Conservation (phyloP, 768 basidiomycete species). For the Agaricus subrufescens region DNA sequence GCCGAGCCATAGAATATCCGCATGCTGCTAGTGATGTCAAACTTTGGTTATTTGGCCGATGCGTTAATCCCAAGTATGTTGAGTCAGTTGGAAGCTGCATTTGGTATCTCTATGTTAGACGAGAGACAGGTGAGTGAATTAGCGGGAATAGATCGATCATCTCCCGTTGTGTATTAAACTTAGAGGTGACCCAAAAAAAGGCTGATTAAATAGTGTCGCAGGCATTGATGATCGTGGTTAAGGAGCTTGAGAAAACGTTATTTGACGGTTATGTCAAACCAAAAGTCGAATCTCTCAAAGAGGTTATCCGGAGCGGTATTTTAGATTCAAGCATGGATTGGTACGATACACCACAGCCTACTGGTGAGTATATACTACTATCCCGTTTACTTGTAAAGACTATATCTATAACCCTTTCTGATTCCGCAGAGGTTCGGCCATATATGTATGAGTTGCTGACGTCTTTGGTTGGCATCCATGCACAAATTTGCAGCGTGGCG, state of each 20-base stretch:
- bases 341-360: slow-evolving; percentile 91
- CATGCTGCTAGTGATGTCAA: slow-evolving; percentile 83
- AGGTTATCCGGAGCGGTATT: slow-evolving; percentile 75
- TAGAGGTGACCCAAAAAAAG: neutral
- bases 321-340: slow-evolving; percentile 83
- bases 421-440: slow-evolving; percentile 70
- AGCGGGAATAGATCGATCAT: slow-evolving; percentile 10
- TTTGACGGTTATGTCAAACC: slow-evolving; percentile 87
- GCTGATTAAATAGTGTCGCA: slow-evolving; percentile 22
- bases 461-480: slow-evolving; percentile 86
- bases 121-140: slow-evolving; percentile 56
- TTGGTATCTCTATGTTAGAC: slow-evolving; percentile 64
- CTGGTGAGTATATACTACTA: slow-evolving; percentile 45
- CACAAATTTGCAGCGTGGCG: slow-evolving; percentile 80
- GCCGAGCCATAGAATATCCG: slow-evolving; percentile 63
- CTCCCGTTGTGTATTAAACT: slow-evolving; percentile 8
- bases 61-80: slow-evolving; percentile 75
- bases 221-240: slow-evolving; percentile 73
- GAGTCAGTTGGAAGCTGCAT: slow-evolving; percentile 70
- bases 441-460: slow-evolving; percentile 91
- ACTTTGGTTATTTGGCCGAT: slow-evolving; percentile 73
- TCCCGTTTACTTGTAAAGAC: neutral
- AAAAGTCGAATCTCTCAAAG: slow-evolving; percentile 63
- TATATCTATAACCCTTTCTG: no score
- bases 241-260: slow-evolving; percentile 81